Base-by-base conservation (phyloP, 1,284 basidiomycete species). In the Meira miltonrushii region DNA sequence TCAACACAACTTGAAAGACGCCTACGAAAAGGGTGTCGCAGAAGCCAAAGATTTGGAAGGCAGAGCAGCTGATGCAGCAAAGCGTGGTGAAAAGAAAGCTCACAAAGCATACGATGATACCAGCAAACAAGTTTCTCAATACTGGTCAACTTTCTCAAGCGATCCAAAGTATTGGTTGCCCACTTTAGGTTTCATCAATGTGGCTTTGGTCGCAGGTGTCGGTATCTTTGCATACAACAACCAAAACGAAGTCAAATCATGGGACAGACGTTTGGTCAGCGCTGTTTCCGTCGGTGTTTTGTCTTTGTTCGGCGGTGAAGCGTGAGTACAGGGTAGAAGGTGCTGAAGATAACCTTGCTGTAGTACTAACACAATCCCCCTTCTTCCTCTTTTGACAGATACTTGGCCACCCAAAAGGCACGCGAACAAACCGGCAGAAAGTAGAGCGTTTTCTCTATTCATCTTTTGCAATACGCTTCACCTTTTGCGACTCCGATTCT, bases 151-250 rank as follows among this genome's bases (percentile, higher is more conserved):
- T 40, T 75, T 77, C 62, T 70, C 68, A 33, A 56, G 50, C 60
- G 67, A 75, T 50, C 74, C 74, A 53, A 67, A 69, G 61, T 68
- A 68, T 61, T 77, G 75, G 75, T 65, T 60, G 46, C 62, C 74
- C 28, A 60, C 72, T 2, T 71, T 77, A 28, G 70, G 69, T 3
- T 10, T 37, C 49, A 65, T 72, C 59, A 76, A 77, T 62, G 67
- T 66, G 17, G 72, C 67, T 8, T 43, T 76, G 5, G 65, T 77
- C 19, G 74, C 70, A 44, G 72, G 74, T 28, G 54, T 74, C 39
- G 74, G 75, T 33, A 54, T 72, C 59, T 73, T 67, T 56, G 75
- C 69, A 12, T 77, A 76, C 73, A 66, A 63, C 39, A 65, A 74
- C 65, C 63, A 66, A 64, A 67, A 71, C 47, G 51, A 75, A 55